These are phyloP conservation scores for Platanus orientalis DNA, from an alignment of 164 flowering plant genomes.

Conservation along the genomic window DNA sequence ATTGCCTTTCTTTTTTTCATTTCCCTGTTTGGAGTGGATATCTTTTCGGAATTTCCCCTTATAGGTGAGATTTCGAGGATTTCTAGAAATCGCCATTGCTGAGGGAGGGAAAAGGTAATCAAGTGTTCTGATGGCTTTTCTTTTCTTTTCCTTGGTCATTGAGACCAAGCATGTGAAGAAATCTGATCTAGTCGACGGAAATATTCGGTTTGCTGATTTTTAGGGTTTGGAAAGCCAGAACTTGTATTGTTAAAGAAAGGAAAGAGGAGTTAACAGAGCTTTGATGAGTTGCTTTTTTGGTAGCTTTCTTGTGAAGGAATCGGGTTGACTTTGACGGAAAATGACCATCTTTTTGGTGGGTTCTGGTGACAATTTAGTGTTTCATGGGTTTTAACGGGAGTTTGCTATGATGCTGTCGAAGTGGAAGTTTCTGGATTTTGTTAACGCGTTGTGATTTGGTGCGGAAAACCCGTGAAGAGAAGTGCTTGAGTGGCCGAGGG, in stretches of 20 bases:
- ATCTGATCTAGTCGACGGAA: neutral
- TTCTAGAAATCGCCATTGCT: too few relatives aligned
- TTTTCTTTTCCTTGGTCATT: too few relatives aligned
- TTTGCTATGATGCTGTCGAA: conserved; percentile 1
- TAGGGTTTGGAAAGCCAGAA: neutral
- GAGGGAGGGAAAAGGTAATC: too few relatives aligned
- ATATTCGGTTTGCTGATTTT: neutral
- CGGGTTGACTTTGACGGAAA: conserved; percentile 13
- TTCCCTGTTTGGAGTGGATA: too few relatives aligned
- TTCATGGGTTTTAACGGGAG: conserved; percentile 12
- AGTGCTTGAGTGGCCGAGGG: neutral
- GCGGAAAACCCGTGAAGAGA: neutral
- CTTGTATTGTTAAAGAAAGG: conserved; percentile 1
- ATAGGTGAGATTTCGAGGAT: too few relatives aligned
- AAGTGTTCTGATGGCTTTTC: too few relatives aligned
- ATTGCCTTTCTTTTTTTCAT: too few relatives aligned
- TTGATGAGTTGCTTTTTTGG: conserved; percentile 17
- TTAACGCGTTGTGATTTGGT: neutral
- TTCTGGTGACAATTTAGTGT: conserved; percentile 20
- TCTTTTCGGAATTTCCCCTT: too few relatives aligned
- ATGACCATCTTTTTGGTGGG: conserved; percentile 1
- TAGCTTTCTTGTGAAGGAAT: conserved; percentile 48
- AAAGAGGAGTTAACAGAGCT: neutral
- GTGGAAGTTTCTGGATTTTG: conserved; percentile 20
- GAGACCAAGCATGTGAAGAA: conserved; percentile 8